phyloP scores from a whole-genome alignment of 2,329 filamentous ascomycete species.

The Taxawa tesnikishii region DNA sequence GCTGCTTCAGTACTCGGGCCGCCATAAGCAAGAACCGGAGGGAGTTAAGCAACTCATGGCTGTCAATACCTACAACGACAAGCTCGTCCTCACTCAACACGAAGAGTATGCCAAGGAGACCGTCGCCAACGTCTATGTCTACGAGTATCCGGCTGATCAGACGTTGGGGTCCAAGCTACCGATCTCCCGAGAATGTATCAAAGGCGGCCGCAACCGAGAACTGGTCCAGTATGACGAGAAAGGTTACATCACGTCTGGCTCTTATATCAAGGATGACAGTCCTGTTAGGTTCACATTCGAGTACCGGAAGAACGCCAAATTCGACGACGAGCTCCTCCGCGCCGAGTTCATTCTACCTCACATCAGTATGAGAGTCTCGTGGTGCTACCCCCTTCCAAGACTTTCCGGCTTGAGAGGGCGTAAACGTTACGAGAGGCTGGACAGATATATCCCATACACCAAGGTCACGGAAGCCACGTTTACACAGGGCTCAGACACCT shows the following conservation, averaged over 20 bases:
- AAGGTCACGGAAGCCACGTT: slow-evolving; percentile 7
- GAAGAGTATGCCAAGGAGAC: slow-evolving; percentile 33
- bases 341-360: slow-evolving; percentile 5
- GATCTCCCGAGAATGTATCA: slow-evolving; percentile 24
- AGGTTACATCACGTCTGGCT: slow-evolving; percentile 8
- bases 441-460: slow-evolving; percentile 7
- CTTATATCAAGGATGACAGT: slow-evolving; percentile 3
- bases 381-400: slow-evolving; percentile 2
- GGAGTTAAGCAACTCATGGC: slow-evolving; percentile 27
- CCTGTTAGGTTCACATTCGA: slow-evolving; percentile 8
- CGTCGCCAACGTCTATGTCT: slow-evolving; percentile 35
- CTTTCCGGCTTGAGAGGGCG: slow-evolving; percentile 9
- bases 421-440: slow-evolving; percentile 7
- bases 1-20: slow-evolving; percentile 23
- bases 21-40: slow-evolving; percentile 32
- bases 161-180: slow-evolving; percentile 25
- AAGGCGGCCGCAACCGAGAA: too few relatives aligned
- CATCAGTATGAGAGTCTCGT: slow-evolving; percentile 1
- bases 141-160: slow-evolving; percentile 36
- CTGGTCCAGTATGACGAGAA: slow-evolving; percentile 7
- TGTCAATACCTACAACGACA: slow-evolving; percentile 35
- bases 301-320: slow-evolving; percentile 8
- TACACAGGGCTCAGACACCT: slow-evolving; percentile 5
- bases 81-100: slow-evolving; percentile 31
- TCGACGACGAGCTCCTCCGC: too few relatives aligned